Base-by-base conservation (phyloP, 2,329 filamentous ascomycete genomes). In the Macrophomina pseudophaseolina region DNA sequence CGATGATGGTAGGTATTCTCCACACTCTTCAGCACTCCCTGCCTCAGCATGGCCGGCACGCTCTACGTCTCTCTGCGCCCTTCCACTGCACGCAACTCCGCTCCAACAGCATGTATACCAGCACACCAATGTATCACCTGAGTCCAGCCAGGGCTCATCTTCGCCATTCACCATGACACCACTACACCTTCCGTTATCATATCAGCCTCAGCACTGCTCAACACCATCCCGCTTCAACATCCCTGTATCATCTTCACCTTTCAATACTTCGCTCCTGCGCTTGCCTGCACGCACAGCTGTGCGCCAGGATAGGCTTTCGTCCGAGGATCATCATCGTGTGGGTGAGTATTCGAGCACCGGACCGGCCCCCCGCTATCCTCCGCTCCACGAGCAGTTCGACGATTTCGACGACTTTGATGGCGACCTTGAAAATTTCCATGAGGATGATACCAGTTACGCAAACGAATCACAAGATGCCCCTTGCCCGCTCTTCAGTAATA, bases 1-100 rank as follows among this genome's bases (percentile, higher is more conserved):
- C 80, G 93, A 97, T 85, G 94, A 98, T 90, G 94, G 94, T 99
- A 89, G 86, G 93, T 95, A 84, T 82, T 80, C 79, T 81, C 74
- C 78, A 71, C 75, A 76, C 76, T 67, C 52, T 33, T 38, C 53
- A 52, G 44, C 52, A 28, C 14, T 42, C 18, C 30, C 30, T 7
- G 64, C 69, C 74, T 56, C 67, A 58, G 23, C 40, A 59, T 83
- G 81, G 80, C 80, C 80, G 70, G 69, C 70, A 65, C 79, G 81
- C 70, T 74, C 72, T 67, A 76, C 78, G 71, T 84, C 80, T 70
- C 69, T 81, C 73, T 78, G 78, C 70, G 77, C 76, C 75, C 71
- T 70, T 78, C 35, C 32, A 42, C 5, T 60, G 32, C 54, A 33
- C 64, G 18, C 76, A 42, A 67, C 68, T 73, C 73, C 48, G 49